Evolutionary conservation across 345 rosid genomes (phyloP).

Genomic region (Arabis hirsuta): DNA sequence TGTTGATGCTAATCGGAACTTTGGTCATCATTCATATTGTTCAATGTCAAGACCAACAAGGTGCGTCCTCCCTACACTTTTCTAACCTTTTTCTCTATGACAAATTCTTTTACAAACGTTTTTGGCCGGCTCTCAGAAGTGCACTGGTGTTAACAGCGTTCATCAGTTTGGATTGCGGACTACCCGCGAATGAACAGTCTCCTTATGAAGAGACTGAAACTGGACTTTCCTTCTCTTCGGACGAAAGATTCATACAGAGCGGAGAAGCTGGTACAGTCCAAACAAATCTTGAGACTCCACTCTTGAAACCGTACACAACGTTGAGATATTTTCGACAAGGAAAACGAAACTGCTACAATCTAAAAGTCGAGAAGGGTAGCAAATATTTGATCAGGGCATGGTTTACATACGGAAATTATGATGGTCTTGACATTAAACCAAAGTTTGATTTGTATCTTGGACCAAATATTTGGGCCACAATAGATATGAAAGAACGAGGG

Average conservation of each 20-base stretch:
- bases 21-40: slow-evolving; percentile 22
- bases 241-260: slow-evolving; percentile 32
- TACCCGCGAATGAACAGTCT: neutral
- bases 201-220: slow-evolving; percentile 3
- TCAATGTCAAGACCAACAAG: slow-evolving; percentile 40
- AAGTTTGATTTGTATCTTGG: slow-evolving; percentile 52
- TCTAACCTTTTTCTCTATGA: too few species aligned
- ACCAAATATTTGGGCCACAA: slow-evolving; percentile 43
- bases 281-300: too few species aligned
- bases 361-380: slow-evolving; percentile 29
- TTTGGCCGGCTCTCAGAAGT: neutral
- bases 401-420: slow-evolving; percentile 54
- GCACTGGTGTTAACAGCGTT: slow-evolving; percentile 32
- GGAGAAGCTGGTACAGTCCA: slow-evolving; percentile 33
- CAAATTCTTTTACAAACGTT: slow-evolving; percentile 14
- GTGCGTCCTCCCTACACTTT: too few species aligned
- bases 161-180: slow-evolving; percentile 53
- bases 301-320: neutral
- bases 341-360: slow-evolving; percentile 44
- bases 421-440: slow-evolving; percentile 10
- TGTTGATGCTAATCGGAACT: neutral
- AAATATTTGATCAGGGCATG: slow-evolving; percentile 41
- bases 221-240: slow-evolving; percentile 18
- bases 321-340: slow-evolving; percentile 46
- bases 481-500: slow-evolving; percentile 1